Evolutionary conservation across 306 rosid genomes (phyloP).

Genomic region (Inga leiocalycina): DNA sequence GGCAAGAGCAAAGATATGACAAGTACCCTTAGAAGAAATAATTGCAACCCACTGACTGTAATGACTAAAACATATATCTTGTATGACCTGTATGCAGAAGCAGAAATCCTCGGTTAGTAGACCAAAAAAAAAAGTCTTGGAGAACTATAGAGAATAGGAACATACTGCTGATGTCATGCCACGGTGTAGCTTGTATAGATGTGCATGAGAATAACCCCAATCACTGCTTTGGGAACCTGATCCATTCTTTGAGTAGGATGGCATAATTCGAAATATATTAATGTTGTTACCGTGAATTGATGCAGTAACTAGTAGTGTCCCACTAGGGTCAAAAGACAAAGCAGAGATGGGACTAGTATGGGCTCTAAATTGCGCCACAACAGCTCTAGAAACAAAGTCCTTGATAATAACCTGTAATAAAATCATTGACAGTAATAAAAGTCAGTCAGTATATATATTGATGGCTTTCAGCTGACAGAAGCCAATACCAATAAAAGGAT

Average conservation of each 20-base stretch:
- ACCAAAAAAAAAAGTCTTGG: conserved; percentile 14
- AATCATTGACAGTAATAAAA: conserved; percentile 33
- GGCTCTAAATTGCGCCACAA: conserved; percentile 73
- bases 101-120: conserved; percentile 25
- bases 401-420: conserved; percentile 63
- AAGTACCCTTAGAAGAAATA: conserved; percentile 73
- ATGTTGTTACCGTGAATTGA: conserved; percentile 78
- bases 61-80: conserved; percentile 76
- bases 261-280: conserved; percentile 76
- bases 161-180: conserved; percentile 86
- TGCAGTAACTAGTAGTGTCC: conserved; percentile 81
- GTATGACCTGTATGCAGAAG: conserved; percentile 61
- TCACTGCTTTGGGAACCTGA: conserved; percentile 57
- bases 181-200: conserved; percentile 82
- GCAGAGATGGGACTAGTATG: conserved; percentile 84
- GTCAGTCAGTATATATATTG: conserved; percentile 30
- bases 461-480: conserved; percentile 24
- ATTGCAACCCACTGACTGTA: conserved; percentile 78
- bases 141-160: conserved; percentile 28
- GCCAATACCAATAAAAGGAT: neutral
- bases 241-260: conserved; percentile 57
- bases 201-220: conserved; percentile 66
- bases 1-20: conserved; percentile 73
- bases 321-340: conserved; percentile 81
- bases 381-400: conserved; percentile 66